Conservation (phyloP, 345 rosid species). For the Conringia planisiliqua region DNA sequence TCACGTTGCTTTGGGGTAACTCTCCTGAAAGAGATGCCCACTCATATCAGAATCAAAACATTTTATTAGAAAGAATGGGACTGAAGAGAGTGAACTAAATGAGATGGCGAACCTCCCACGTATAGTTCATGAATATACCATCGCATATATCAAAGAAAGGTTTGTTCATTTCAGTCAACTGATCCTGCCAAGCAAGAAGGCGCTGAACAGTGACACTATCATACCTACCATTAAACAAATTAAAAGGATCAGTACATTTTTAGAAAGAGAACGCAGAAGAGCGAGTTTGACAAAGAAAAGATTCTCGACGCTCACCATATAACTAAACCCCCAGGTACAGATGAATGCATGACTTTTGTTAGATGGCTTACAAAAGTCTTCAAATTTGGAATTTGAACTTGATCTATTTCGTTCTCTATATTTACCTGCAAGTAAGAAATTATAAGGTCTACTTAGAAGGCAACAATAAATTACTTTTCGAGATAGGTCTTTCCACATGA, state of each 20-base stretch:
- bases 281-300: not conserved
- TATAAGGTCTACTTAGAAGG: not conserved
- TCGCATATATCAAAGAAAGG: constrained; percentile 81
- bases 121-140: constrained; percentile 69
- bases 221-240: constrained; percentile 46
- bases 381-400: constrained; percentile 50
- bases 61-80: not conserved
- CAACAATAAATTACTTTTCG: no score
- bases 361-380: constrained; percentile 63
- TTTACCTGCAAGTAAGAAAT: constrained; percentile 54
- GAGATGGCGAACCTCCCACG: constrained; percentile 53
- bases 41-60: not conserved
- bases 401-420: constrained; percentile 50
- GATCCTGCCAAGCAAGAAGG: constrained; percentile 55
- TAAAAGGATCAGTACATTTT: not conserved
- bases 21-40: constrained; percentile 40
- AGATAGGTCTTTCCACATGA: no score
- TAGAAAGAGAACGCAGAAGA: not conserved
- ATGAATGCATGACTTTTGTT: constrained; percentile 60
- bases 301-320: constrained; percentile 53
- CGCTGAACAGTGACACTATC: constrained; percentile 67
- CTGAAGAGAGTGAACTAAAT: not conserved
- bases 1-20: constrained; percentile 57
- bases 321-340: constrained; percentile 66
- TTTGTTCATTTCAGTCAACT: constrained; percentile 58